Evolutionary conservation across 2,329 filamentous ascomycete genomes (phyloP).

Genomic region (Phaeosphaeria sp.): DNA sequence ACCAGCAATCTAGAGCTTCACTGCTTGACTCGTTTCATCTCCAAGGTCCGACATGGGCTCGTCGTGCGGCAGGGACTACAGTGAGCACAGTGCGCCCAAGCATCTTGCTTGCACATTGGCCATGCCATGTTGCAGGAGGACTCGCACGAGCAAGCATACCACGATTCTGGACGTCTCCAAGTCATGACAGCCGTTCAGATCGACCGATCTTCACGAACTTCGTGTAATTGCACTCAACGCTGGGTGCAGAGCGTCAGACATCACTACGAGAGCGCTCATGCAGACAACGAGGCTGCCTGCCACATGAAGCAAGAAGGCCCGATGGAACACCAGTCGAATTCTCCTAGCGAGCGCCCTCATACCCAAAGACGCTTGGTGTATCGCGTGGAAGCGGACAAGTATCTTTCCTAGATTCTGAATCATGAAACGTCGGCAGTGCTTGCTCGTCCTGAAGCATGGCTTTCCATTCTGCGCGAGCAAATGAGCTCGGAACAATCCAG

Average conservation of each 20-base stretch:
- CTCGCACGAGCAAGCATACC: neutral
- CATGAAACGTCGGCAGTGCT: constrained; percentile 32
- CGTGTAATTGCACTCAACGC: neutral
- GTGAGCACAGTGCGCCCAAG: constrained; percentile 21
- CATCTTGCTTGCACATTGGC: constrained; percentile 5
- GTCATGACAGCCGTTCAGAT: neutral
- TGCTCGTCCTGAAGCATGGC: constrained; percentile 11
- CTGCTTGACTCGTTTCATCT: constrained; percentile 28
- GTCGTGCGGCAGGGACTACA: constrained; percentile 12
- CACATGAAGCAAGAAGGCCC: constrained; percentile 20
- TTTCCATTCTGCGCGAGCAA: neutral
- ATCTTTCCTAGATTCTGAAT: constrained; percentile 8
- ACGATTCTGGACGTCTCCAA: neutral
- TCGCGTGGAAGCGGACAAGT: constrained; percentile 47
- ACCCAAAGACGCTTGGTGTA: constrained; percentile 27
- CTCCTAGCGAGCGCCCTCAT: constrained; percentile 15
- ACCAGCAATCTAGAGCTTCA: constrained; percentile 27
- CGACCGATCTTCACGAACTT: neutral
- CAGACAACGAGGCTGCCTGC: neutral
- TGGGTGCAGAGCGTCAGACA: neutral
- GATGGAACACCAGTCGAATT: constrained; percentile 23
- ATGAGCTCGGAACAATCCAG: neutral
- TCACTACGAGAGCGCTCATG: neutral
- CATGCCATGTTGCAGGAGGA: neutral
- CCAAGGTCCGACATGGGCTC: constrained; percentile 4